phyloP scores from a whole-genome alignment of 192 early-diverging fungal species.

The Linderina pennispora region DNA sequence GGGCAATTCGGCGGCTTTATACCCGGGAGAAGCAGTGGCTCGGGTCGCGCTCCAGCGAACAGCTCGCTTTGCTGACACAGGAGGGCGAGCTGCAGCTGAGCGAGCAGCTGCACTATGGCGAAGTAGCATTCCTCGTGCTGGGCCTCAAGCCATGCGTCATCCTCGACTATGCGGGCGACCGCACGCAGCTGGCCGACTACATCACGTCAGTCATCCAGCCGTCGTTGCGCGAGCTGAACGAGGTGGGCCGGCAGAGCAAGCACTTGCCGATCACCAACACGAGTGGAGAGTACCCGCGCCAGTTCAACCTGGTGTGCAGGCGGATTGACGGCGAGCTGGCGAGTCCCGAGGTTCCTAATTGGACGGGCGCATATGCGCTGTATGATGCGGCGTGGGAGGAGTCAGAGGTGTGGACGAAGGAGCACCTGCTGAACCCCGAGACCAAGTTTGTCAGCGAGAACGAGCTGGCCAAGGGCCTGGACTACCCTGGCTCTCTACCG shows the following conservation, averaged over 20 bases:
- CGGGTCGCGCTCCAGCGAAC: conserved; percentile 12
- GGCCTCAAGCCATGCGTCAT: conserved; percentile 38
- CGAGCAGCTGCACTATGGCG: conserved; percentile 43
- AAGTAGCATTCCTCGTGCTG: conserved; percentile 31
- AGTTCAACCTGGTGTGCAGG: conserved; percentile 18
- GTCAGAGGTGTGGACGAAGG: conserved; percentile 11
- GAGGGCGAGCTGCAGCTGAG: conserved; percentile 20
- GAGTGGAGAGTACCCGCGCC: conserved; percentile 18
- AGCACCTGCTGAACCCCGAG: conserved; percentile 10
- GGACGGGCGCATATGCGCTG: conserved; percentile 34
- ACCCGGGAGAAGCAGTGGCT: conserved; percentile 34
- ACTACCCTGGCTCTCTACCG: conserved; percentile 39
- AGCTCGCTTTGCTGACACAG: conserved; percentile 21
- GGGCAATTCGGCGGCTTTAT: conserved; percentile 33
- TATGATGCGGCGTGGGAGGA: conserved; percentile 29
- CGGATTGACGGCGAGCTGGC: conserved; percentile 17
- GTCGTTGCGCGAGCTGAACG: conserved; percentile 29
- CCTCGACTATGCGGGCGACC: conserved; percentile 33
- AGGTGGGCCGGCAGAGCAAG: conserved; percentile 7
- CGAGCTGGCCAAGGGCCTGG: conserved; percentile 23
- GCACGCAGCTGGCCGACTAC: conserved; percentile 20
- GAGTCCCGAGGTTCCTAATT: conserved; percentile 28
- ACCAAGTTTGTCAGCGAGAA: conserved; percentile 12
- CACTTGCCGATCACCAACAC: conserved; percentile 1
- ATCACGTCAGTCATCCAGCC: conserved; percentile 17